Conservation (phyloP, 2,329 filamentous ascomycete genomes). For the Colletotrichum coccodes region DNA sequence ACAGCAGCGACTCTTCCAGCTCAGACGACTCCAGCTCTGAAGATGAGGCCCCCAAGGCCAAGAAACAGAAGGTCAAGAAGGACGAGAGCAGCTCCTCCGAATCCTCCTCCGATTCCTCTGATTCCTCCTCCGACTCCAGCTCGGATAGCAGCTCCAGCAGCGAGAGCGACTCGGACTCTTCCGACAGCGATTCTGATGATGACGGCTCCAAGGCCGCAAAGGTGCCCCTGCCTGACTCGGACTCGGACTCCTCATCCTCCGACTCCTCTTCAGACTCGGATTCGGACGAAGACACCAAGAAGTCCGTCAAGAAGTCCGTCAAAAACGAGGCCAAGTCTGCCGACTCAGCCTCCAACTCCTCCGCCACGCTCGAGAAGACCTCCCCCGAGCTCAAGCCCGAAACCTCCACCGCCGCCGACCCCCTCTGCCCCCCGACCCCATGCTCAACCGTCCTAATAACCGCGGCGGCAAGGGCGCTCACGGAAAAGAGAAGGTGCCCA, state of each 20-base stretch:
- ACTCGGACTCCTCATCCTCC: slow-evolving; percentile 45
- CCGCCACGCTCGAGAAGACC: slow-evolving; percentile 62
- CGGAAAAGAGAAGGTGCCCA: slow-evolving; percentile 62
- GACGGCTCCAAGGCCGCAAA: slow-evolving; percentile 48
- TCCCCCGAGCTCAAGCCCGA: slow-evolving; percentile 58
- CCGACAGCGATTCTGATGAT: slow-evolving; percentile 44
- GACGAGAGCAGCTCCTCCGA: slow-evolving; percentile 43
- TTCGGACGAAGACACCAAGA: slow-evolving; percentile 35
- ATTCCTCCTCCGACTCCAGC: slow-evolving; percentile 48
- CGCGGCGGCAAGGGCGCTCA: slow-evolving; percentile 48
- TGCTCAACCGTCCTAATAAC: slow-evolving; percentile 48
- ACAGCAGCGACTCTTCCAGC: slow-evolving; percentile 39
- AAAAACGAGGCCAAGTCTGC: slow-evolving; percentile 39
- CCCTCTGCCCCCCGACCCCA: slow-evolving; percentile 65
- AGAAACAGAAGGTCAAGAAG: slow-evolving; percentile 61
- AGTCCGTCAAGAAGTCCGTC: slow-evolving; percentile 32
- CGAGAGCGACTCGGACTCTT: slow-evolving; percentile 34
- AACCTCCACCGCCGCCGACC: slow-evolving; percentile 44
- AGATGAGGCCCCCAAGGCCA: slow-evolving; percentile 57
- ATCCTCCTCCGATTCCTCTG: slow-evolving; percentile 47
- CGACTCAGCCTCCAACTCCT: slow-evolving; percentile 48
- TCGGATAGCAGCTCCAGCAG: slow-evolving; percentile 45
- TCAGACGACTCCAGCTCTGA: slow-evolving; percentile 56
- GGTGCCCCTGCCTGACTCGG: slow-evolving; percentile 55
- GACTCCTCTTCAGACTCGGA: slow-evolving; percentile 35